Base-by-base conservation (phyloP, 306 rosid genomes). In the Vigna radiata region DNA sequence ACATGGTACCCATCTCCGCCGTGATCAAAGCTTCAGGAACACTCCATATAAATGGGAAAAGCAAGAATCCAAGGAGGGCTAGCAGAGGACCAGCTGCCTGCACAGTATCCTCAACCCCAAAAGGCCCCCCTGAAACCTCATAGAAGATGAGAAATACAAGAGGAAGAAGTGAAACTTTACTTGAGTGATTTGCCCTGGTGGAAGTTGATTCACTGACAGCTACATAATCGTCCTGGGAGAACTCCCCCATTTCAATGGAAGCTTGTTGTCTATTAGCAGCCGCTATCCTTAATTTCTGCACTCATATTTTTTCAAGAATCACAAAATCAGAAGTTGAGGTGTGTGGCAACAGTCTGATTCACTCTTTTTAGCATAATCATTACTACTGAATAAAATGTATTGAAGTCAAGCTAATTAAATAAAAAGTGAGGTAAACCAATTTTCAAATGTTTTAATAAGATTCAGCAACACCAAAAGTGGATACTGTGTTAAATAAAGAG, bases 1-100 rank as follows among this genome's bases (percentile, higher is more conserved):
- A 94, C 97, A 94, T 94, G 54, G 98, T 92, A 12, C 96, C 96
- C 97, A 94, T 90, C 68, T 94, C 98, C 6, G 97, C 97, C 17
- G 97, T 94, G 2, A 94, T 87, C 72, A 94, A 78, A 27, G 98
- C 98, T 55, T 94, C 98, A 0, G 98, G 98, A 68, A 95, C 68
- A 79, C 97, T 95, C 97, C 98, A 95, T 82, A 95, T 80, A 23
- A 95, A 71, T 61, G 98, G 97, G 69, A 95, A 90, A 71, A 95
- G 56, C 83, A 95, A 65, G 82, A 90, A 95, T 1, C 98, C 96
- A 4, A 88, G 50, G 46, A 95, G 89, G 48, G 97, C 96, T 55
- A 95, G 84, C 8, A 95, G 90, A 76, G 97, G 97, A 67, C 98
- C 97, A 1, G 97, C 98, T 5, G 98, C 97, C 14, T 83, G 74